Conservation (phyloP, 257 asterid genomes). For the Mentha longifolia region DNA sequence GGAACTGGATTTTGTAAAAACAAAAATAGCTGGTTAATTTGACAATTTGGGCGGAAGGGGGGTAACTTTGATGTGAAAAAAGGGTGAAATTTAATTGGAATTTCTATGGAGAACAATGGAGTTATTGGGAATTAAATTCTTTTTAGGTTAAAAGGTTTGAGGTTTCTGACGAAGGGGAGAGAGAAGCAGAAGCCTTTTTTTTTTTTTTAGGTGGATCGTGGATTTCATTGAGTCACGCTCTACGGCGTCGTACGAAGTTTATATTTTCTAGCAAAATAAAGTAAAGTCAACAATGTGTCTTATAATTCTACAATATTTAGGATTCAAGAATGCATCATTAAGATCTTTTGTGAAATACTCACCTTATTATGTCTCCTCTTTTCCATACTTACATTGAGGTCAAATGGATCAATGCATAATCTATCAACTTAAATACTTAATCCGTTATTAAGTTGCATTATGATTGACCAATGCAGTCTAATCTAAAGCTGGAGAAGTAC, state of each 20-base stretch:
- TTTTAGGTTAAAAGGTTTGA: slow-evolving; percentile 25
- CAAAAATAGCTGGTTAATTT: slow-evolving; percentile 21
- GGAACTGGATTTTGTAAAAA: slow-evolving; percentile 30
- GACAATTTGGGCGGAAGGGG: slow-evolving; percentile 14
- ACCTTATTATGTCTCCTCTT: neutral
- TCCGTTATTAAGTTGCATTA: no score
- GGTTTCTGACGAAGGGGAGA: slow-evolving; percentile 25
- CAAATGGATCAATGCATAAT: neutral
- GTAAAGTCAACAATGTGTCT: slow-evolving; percentile 25
- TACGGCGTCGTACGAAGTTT: slow-evolving; percentile 17
- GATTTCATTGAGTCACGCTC: neutral
- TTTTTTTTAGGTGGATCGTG: no score
- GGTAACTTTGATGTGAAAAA: slow-evolving; percentile 17
- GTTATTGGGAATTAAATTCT: no score
- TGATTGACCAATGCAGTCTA: no score
- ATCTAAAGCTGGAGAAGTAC: no score
- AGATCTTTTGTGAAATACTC: slow-evolving; percentile 2
- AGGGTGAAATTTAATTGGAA: slow-evolving; percentile 14
- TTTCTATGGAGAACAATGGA: slow-evolving; percentile 6
- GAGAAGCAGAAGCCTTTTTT: no score
- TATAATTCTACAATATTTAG: neutral
- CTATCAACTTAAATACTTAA: neutral
- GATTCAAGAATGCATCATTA: neutral
- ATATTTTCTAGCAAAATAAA: neutral
- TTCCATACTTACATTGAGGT: neutral